Base-by-base conservation (phyloP, 2,329 filamentous ascomycete genomes). In the Neoarthrinium moseri region DNA sequence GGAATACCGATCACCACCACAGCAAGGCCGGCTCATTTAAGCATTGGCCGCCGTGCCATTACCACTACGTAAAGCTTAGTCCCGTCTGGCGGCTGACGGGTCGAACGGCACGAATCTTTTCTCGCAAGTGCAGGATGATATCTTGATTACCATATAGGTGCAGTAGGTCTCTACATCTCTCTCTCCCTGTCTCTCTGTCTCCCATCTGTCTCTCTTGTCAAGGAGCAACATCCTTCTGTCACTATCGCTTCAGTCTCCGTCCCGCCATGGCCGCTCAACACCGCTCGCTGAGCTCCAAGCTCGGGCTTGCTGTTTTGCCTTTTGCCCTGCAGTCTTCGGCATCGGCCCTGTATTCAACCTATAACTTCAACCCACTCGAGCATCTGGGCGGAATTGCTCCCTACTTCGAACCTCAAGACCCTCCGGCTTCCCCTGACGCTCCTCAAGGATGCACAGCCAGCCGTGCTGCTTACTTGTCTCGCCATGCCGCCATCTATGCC, bases 401-500 rank as follows among this genome's bases (percentile, higher is more conserved):
- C 0, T 82, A 82, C 54, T 82, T 79, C 44, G 77, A 80, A 52
- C 71, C 77, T 0, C 69, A 77, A 48, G 70, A 77, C 45, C 73
- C 76, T 20, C 69, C 66, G 2, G 49, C 65, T 6, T 68, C 70
- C 10, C 70, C 71, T 2, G 55, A 62, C 4, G 58, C 72, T 4
- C 77, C 77, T 0, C 70, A 72, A 46, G 71, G 76, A 8, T 82
- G 78, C 59, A 71, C 68, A 0, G 64, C 74, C 2, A 71, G 68
- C 1, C 70, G 72, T 22, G 77, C 77, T 1, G 75, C 77, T 3
- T 82, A 81, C 58, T 66, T 82, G 0, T 70, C 75, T 13, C 77
- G 79, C n/a, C 79, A 82, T 52, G 78, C 78, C 0, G 78, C 79
- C 27, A 81, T 82, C 46, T 81, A 80, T 54, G 75, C 75, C 51